Evolutionary conservation across 1,139 yeast species (phyloP).

Genomic region (Debaryomyces sp.): DNA sequence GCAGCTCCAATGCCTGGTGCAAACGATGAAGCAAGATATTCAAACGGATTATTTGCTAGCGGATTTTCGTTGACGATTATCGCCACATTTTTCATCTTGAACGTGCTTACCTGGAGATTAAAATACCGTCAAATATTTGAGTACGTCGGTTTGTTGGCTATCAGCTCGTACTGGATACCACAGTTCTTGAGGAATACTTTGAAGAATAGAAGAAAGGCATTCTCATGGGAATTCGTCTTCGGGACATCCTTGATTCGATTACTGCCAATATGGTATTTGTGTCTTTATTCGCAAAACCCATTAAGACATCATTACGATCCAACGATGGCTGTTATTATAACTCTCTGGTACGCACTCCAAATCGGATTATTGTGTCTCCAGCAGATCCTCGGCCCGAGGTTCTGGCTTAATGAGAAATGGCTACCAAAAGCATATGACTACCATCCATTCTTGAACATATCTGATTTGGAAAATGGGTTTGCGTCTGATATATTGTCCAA

Average conservation of each 20-base stretch:
- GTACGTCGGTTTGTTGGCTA: conserved; percentile 47
- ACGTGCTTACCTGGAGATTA: conserved; percentile 67
- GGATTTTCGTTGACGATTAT: conserved; percentile 63
- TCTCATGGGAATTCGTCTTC: conserved; percentile 69
- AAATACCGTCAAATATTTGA: conserved; percentile 60
- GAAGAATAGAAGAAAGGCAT: conserved; percentile 68
- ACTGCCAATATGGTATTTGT: conserved; percentile 66
- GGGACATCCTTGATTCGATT: conserved; percentile 68
- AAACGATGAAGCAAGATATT: conserved; percentile 57
- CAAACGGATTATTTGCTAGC: conserved; percentile 62
- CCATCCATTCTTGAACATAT: conserved; percentile 63
- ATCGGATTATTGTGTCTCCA: conserved; percentile 60
- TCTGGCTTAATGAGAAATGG: conserved; percentile 75
- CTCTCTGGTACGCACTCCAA: conserved; percentile 61
- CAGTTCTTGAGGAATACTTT: conserved; percentile 81
- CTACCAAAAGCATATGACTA: conserved; percentile 83
- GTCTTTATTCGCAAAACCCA: conserved; percentile 43
- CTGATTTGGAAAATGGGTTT: conserved; percentile 65
- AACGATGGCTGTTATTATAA: conserved; percentile 44
- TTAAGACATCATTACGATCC: conserved; percentile 61
- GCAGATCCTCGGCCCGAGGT: conserved; percentile 72
- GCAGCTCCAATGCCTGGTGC: conserved; percentile 14
- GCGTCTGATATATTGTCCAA: conserved; percentile 38
- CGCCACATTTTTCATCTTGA: conserved; percentile 59
- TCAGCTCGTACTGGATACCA: conserved; percentile 88